Base-by-base conservation (phyloP, 1,139 yeast genomes). In the Chernovozyma sophiae-reginae region DNA sequence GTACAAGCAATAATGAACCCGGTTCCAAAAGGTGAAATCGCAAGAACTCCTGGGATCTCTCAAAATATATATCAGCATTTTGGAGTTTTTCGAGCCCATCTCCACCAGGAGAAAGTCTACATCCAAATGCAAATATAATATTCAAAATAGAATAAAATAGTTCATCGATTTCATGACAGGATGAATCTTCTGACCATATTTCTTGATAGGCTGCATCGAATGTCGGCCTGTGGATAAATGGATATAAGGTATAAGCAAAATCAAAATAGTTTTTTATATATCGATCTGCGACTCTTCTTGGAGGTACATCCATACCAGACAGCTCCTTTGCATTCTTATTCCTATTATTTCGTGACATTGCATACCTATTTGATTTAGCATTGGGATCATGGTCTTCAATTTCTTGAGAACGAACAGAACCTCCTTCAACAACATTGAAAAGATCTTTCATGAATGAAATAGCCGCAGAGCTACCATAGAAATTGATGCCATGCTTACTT, bases 201-300 rank as follows among this genome's bases (percentile, higher is more conserved):
- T 47, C 49, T 30, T 47, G 51, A 30, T 48, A 51, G 20, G 48
- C 48, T 13, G 52, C 49, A 47, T 52, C 43, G 33, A 53, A 53
- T 12, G 52, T 37, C 10, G 56, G 56, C 28, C 43, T 39, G 26
- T 53, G 55, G 10, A 53, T 44, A 19, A 53, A 51, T 4, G 58
- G 58, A 30, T 53, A 53, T 14, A 44, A 34, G 8, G 46, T 42
- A 30, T 43, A 41, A 3, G 47, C 45, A 37, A 27, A 44, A 16
- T 39, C 40, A 19, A 44, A 44, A 33, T 44, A 44, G 23, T 44
- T 43, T n/a, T 30, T 34, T 15, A 44, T 38, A 34, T 43, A 44
- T 22, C 34, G 19, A 25, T 44, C 46, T 12, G 47, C 47, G 3
- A 39, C 25, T 10, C 36, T 31, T 20, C 39, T 30, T 12, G 43